These are phyloP conservation scores for Erythrophleum fordii DNA, from an alignment of 306 rosid species.

Conservation along the genomic window DNA sequence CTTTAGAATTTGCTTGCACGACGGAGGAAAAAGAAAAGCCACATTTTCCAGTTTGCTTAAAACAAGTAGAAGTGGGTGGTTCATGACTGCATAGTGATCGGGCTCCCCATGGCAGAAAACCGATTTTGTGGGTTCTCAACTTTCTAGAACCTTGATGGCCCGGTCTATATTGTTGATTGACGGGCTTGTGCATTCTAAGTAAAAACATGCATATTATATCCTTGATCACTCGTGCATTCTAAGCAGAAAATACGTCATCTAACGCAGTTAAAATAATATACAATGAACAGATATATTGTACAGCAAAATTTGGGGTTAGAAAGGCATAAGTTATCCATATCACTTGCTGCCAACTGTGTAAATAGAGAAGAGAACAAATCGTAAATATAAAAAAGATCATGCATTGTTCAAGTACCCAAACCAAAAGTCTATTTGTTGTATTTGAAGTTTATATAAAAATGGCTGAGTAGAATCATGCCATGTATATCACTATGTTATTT, in stretches of 20 bases:
- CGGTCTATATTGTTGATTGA: constrained; percentile 6
- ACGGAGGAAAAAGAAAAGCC: constrained; percentile 1
- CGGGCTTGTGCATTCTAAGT: constrained; percentile 5
- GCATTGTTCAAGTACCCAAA: constrained; percentile 31
- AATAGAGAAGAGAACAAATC: constrained; percentile 22
- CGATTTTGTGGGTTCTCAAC: not conserved
- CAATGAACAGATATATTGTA: constrained; percentile 14
- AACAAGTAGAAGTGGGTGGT: constrained; percentile 2
- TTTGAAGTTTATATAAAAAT: constrained; percentile 27
- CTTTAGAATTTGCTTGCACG: constrained; percentile 11
- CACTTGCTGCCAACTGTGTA: constrained; percentile 12
- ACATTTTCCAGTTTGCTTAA: constrained; percentile 33
- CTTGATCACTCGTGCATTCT: not conserved
- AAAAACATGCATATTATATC: not conserved
- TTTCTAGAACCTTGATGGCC: constrained; percentile 6
- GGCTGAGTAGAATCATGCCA: constrained; percentile 43
- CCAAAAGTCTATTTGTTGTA: constrained; percentile 44
- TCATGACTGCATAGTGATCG: not conserved
- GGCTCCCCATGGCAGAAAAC: not conserved
- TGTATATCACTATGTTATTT: constrained; percentile 35
- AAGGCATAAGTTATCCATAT: not conserved
- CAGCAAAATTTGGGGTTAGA: constrained; percentile 20
- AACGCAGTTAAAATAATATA: constrained; percentile 3
- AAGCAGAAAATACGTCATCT: not conserved
- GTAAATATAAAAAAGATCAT: constrained; percentile 20